Percentiles rank a stretch among this genome's conserved stretches.
Evolutionary conservation across 805 yeast genomes (phyloP).

Genomic region (Wickerhamomyces bovis): DNA sequence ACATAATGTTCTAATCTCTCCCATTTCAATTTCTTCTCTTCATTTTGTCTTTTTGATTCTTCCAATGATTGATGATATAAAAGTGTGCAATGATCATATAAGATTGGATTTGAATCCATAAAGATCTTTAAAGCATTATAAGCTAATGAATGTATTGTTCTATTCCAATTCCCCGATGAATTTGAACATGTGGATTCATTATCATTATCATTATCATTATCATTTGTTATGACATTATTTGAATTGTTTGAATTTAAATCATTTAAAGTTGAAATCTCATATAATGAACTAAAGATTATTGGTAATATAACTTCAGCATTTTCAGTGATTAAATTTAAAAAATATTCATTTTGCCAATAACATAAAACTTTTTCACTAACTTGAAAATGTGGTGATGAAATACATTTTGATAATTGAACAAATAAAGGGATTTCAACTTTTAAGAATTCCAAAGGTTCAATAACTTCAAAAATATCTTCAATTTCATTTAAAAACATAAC

Average conservation of each 20-base stretch:
- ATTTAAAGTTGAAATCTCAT: slow-evolving; percentile 57
- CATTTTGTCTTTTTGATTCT: slow-evolving; percentile 61
- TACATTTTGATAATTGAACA: slow-evolving; percentile 90
- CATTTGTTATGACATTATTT: slow-evolving; percentile 2
- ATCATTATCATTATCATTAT: slow-evolving; percentile 13
- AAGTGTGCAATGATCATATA: slow-evolving; percentile 90
- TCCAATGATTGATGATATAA: slow-evolving; percentile 74
- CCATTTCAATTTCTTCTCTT: slow-evolving; percentile 66
- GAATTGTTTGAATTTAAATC: slow-evolving; percentile 16
- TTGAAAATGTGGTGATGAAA: slow-evolving; percentile 93
- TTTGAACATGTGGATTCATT: slow-evolving; percentile 5
- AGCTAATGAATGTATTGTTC: slow-evolving; percentile 87
- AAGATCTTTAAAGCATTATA: slow-evolving; percentile 87
- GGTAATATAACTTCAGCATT: slow-evolving; percentile 91
- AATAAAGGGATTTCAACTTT: slow-evolving; percentile 90
- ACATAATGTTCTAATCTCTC: slow-evolving; percentile 59
- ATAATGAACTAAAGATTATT: slow-evolving; percentile 82
- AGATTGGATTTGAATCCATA: slow-evolving; percentile 82
- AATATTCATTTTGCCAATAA: slow-evolving; percentile 93
- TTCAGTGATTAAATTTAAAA: slow-evolving; percentile 83
- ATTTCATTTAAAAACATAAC: slow-evolving; percentile 93
- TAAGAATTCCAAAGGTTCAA: slow-evolving; percentile 87
- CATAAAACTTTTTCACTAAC: slow-evolving; percentile 92
- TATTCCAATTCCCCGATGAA: slow-evolving; percentile 75
- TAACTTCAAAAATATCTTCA: slow-evolving; percentile 94